These are phyloP conservation scores for Usnea hakonensis DNA, from an alignment of 495 filamentous ascomycete genomes.

Conservation along the genomic window DNA sequence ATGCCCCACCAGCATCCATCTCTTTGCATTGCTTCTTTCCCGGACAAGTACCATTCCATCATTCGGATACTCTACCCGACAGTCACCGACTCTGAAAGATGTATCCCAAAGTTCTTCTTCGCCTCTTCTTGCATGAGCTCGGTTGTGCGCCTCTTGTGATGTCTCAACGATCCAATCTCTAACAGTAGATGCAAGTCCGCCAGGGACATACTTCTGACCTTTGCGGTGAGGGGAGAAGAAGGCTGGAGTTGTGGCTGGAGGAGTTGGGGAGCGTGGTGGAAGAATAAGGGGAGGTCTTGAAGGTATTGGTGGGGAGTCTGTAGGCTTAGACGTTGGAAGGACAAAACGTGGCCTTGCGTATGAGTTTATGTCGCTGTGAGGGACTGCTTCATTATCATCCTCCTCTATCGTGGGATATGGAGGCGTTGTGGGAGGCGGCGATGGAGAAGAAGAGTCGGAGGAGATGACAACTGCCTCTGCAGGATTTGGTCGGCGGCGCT, in stretches of 20 bases:
- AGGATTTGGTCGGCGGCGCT: conserved; percentile 14
- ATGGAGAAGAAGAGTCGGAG: conserved; percentile 4
- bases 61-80: not conserved
- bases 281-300: conserved; percentile 6
- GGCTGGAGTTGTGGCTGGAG: not conserved
- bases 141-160: conserved; percentile 1
- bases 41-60: conserved; percentile 18
- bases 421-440: conserved; percentile 8
- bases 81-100: not conserved
- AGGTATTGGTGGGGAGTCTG: not conserved
- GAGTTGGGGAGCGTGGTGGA: conserved; percentile 1
- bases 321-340: not conserved
- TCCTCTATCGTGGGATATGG: conserved; percentile 6
- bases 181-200: conserved; percentile 31
- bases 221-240: conserved; percentile 36
- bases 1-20: conserved; percentile 8
- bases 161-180: conserved; percentile 32
- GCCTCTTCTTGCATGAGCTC: conserved; percentile 1
- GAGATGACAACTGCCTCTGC: conserved; percentile 11
- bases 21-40: conserved; percentile 8
- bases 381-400: not conserved
- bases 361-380: not conserved
- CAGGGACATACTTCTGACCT: conserved; percentile 32
- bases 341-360: conserved; percentile 8
- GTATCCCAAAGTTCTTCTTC: conserved; percentile 2